Base-by-base conservation (phyloP, 352 stramenopile genomes). In the Phytophthora ohioensis region DNA sequence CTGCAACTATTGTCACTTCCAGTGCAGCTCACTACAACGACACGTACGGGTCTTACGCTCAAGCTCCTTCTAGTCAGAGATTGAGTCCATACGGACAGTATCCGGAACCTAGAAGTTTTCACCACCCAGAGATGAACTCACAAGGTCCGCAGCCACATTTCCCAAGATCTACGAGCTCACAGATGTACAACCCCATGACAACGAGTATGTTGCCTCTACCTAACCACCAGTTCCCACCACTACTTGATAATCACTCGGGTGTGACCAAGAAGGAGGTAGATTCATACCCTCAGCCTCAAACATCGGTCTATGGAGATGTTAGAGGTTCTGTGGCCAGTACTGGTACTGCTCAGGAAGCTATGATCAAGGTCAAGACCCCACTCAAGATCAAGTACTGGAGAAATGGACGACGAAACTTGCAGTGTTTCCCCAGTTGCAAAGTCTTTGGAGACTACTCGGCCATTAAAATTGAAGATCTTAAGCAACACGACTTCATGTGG, bases 401-500 rank as follows among this genome's bases (percentile, higher is more conserved):
- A 51, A 97, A 97, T 61, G 90, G 90, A 27, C 87, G 90, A n/a
- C 90, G 90, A 57, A 97, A 97, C 63, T 72, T 97, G 13, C 90
- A 97, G 75, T 97, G 90, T 73, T 97, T 97, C 67, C 90, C 90
- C 34, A 88, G 79, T 5, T 97, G 90, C 70, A 94, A 95, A 61
- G 86, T 95, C n/a, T 96, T 94, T 66, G 90, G 90, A 2, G 90
- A 97, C 79, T 97, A 97, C 76, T 95, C 86, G 51, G 82, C 86
- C 27, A 94, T 94, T 78, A 94, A 94, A 76, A 91, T 96, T 48
- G 85, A 96, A 67, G 87, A 94, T 71, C 71, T 96, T 8, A 94
- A 94, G 82, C 87, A 94, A 66, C 88, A 95, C 67, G 88, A 95
- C 65, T 96, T 96, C 53, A 96, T 96, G 88, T 96, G 88, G 88